Conservation (phyloP, 208 protist species). For the Leishmania aethiopica region DNA sequence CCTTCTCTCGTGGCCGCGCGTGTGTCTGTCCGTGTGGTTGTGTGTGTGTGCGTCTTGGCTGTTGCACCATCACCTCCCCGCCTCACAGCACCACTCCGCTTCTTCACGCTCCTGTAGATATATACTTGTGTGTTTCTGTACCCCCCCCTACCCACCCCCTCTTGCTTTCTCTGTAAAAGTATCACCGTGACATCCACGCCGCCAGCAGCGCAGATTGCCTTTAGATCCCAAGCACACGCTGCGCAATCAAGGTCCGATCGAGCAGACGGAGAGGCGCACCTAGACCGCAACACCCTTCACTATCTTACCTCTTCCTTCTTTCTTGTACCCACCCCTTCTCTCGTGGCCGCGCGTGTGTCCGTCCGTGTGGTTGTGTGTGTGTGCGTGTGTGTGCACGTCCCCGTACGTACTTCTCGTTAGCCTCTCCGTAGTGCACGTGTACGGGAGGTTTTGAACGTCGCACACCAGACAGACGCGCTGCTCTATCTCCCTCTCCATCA, state of each 20-base stretch:
- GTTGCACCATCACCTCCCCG: not conserved
- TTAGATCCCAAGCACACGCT: not conserved
- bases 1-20: not conserved
- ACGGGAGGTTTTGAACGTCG: not conserved
- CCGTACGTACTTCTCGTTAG: not conserved
- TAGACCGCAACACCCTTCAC: not conserved
- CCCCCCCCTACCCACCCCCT: not conserved
- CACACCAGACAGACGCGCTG: not conserved
- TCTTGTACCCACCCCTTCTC: not conserved
- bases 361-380: too few relatives aligned
- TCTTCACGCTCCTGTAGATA: too few relatives aligned
- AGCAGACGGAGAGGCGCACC: too few relatives aligned
- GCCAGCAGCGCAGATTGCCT: not conserved
- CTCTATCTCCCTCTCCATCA: not conserved
- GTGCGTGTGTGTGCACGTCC: not conserved
- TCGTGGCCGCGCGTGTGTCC: not conserved
- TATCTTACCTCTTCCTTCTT: not conserved
- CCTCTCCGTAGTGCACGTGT: not conserved
- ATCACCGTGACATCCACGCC: not conserved
- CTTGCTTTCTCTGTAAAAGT: not conserved
- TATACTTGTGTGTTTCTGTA: too few relatives aligned
- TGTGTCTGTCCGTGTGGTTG: not conserved
- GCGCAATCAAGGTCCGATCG: not conserved
- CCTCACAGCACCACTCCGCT: too few relatives aligned
- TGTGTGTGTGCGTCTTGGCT: not conserved